These are phyloP conservation scores for Colletotrichum spinosum DNA, from an alignment of 2,329 filamentous ascomycete genomes.

Conservation along the genomic window DNA sequence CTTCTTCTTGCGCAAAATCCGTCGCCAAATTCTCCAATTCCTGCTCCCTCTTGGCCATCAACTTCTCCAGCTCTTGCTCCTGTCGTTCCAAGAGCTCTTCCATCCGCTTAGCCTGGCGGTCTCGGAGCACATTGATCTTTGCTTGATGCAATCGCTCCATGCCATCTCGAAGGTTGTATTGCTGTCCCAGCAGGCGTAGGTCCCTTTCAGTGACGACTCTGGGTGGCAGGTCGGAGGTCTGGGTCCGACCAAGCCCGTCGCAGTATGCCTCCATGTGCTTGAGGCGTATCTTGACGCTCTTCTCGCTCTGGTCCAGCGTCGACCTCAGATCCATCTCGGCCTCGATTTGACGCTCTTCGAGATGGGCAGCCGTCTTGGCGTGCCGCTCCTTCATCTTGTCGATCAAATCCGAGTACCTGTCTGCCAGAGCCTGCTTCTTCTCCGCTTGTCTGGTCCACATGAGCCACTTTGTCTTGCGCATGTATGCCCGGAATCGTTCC, in stretches of 20 bases:
- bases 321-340: slow-evolving; percentile 70
- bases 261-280: slow-evolving; percentile 77
- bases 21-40: slow-evolving; percentile 62
- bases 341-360: slow-evolving; percentile 72
- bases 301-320: slow-evolving; percentile 67
- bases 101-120: slow-evolving; percentile 71
- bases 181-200: slow-evolving; percentile 68
- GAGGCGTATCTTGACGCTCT: slow-evolving; percentile 67
- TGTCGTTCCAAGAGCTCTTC: slow-evolving; percentile 69
- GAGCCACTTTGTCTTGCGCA: slow-evolving; percentile 58
- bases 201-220: slow-evolving; percentile 70
- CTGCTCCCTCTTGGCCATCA: slow-evolving; percentile 58
- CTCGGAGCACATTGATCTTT: slow-evolving; percentile 74
- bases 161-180: slow-evolving; percentile 70
- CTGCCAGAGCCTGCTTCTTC: slow-evolving; percentile 58
- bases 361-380: slow-evolving; percentile 61
- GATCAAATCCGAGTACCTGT: slow-evolving; percentile 60
- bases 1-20: slow-evolving; percentile 62
- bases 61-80: slow-evolving; percentile 60
- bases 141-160: slow-evolving; percentile 69
- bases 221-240: slow-evolving; percentile 54
- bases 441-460: slow-evolving; percentile 64
- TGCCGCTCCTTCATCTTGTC: slow-evolving; percentile 68
- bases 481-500: slow-evolving; percentile 63
- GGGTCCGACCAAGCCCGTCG: slow-evolving; percentile 60